These are phyloP conservation scores for Tremella fuciformis DNA, from an alignment of 768 basidiomycete genomes.

Conservation along the genomic window DNA sequence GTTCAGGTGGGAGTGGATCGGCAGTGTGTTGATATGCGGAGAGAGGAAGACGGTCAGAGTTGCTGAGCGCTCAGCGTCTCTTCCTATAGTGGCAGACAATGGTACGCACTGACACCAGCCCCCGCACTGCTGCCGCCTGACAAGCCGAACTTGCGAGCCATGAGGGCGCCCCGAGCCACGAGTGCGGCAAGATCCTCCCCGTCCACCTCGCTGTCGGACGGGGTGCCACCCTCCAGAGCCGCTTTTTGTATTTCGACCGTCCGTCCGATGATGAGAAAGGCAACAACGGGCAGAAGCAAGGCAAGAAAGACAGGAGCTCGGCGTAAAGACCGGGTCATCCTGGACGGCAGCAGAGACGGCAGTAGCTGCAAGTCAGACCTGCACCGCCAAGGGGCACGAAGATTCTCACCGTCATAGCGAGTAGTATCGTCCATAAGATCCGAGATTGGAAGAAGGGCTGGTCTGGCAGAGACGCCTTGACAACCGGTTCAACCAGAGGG, in stretches of 20 bases:
- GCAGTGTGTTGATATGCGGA: constrained; percentile 48
- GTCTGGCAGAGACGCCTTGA: constrained; percentile 30
- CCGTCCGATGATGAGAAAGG: constrained; percentile 48
- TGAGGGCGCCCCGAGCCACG: constrained; percentile 9
- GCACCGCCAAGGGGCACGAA: not conserved
- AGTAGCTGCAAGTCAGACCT: constrained; percentile 24
- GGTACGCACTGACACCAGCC: constrained; percentile 44
- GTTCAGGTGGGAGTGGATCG: constrained; percentile 39
- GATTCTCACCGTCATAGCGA: constrained; percentile 32
- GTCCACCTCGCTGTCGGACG: not conserved
- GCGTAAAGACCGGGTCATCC: constrained; percentile 29
- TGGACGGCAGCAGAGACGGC: constrained; percentile 39
- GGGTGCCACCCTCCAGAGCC: constrained; percentile 18
- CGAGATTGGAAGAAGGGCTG: constrained; percentile 30
- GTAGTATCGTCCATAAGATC: constrained; percentile 39
- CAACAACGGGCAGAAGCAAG: constrained; percentile 43
- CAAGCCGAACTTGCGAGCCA: constrained; percentile 23
- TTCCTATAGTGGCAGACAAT: not conserved
- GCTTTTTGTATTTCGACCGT: constrained; percentile 48
- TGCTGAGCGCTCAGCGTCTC: constrained; percentile 22
- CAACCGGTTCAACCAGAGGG: constrained; percentile 37
- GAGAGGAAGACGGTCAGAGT: constrained; percentile 45
- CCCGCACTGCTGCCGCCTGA: constrained; percentile 37
- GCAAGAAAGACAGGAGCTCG: constrained; percentile 31
- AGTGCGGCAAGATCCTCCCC: constrained; percentile 1